Evolutionary conservation across 140 eudicot species (phyloP).

Genomic region (Cichorium intybus): DNA sequence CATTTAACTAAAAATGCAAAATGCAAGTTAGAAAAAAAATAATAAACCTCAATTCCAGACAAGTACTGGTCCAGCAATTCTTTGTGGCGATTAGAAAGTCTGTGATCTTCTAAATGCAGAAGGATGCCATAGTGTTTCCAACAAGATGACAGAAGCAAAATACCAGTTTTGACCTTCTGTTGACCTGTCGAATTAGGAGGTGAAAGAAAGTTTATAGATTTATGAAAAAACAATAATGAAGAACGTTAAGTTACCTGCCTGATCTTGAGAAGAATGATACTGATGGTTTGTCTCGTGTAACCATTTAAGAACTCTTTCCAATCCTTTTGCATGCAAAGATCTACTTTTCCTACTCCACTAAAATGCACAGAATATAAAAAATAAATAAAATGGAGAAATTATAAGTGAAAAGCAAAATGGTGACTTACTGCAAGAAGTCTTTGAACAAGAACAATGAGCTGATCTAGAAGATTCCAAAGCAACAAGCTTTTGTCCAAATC

Average conservation of each 20-base stretch:
- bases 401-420: slow-evolving; percentile 18
- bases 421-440: slow-evolving; percentile 65
- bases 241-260: slow-evolving; percentile 44
- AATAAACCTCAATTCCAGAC: slow-evolving; percentile 81
- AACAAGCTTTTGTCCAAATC: slow-evolving; percentile 43
- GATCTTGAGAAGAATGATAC: slow-evolving; percentile 41
- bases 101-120: slow-evolving; percentile 59
- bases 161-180: slow-evolving; percentile 50
- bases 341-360: slow-evolving; percentile 95
- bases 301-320: slow-evolving; percentile 70
- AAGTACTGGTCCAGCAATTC: slow-evolving; percentile 70
- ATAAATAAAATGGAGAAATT: neutral
- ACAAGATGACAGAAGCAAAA: slow-evolving; percentile 79
- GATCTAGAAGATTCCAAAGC: slow-evolving; percentile 73
- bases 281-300: slow-evolving; percentile 38
- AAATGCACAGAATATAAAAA: slow-evolving; percentile 11
- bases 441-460: slow-evolving; percentile 60
- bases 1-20: neutral
- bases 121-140: slow-evolving; percentile 93
- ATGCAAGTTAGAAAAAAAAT: slow-evolving; percentile 12
- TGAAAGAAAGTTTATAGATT: slow-evolving; percentile 9
- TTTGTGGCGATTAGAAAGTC: slow-evolving; percentile 40
- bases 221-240: slow-evolving; percentile 1
- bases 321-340: slow-evolving; percentile 75
- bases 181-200: slow-evolving; percentile 32